A percentile compares a stretch with the other conserved stretches of the same genome.
These are phyloP conservation scores for Takakia lepidozioides DNA, from an alignment of 225 moss, liverwort and hornwort species.

Conservation along the genomic window DNA sequence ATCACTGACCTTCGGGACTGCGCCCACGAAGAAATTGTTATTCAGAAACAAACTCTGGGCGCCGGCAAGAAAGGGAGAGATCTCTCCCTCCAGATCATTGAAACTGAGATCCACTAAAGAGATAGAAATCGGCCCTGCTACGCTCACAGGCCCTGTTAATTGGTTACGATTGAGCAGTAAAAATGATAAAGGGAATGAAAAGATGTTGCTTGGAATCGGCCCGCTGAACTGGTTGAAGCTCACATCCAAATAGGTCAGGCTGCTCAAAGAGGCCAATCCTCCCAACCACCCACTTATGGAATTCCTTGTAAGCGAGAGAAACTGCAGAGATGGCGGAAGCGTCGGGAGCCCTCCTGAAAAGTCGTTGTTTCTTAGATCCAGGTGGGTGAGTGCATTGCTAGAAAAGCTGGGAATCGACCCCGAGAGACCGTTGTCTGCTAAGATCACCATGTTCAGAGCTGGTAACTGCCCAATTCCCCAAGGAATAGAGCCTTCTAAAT, in stretches of 20 bases:
- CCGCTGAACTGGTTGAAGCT: slow-evolving; percentile 3
- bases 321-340: neutral
- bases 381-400: neutral
- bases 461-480: slow-evolving; percentile 1
- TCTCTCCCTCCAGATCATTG: neutral
- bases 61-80: neutral
- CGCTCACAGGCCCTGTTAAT: neutral
- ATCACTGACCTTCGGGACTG: slow-evolving; percentile 15
- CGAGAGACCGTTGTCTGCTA: neutral
- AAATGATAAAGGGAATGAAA: slow-evolving; percentile 1
- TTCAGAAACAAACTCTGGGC: slow-evolving; percentile 1
- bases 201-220: neutral
- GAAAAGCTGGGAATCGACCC: neutral
- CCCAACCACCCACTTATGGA: neutral
- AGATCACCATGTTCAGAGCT: neutral
- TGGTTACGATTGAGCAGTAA: slow-evolving; percentile 1
- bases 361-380: slow-evolving; percentile 1
- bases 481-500: neutral
- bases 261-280: neutral
- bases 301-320: neutral
- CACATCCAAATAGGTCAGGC: neutral
- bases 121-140: neutral
- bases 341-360: neutral
- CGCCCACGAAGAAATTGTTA: slow-evolving; percentile 14
- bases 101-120: neutral